These are phyloP conservation scores for Gossypium thurberi DNA, from an alignment of 345 rosid genomes.

Conservation along the genomic window DNA sequence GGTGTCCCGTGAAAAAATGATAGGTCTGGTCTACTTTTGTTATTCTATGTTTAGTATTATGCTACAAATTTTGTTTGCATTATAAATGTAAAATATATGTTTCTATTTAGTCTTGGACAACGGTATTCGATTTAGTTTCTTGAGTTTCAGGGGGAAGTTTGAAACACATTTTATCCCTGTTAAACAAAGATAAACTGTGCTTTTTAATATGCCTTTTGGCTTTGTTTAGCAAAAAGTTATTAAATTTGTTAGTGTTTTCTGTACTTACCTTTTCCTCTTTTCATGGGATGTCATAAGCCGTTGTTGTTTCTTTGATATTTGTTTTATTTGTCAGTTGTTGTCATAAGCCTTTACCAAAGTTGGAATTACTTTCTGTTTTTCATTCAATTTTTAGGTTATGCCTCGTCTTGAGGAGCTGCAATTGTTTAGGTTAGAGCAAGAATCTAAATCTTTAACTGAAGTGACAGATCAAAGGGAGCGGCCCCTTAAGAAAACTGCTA, in stretches of 20 bases:
- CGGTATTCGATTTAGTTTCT: neutral
- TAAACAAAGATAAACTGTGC: neutral
- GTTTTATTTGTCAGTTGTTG: too few species aligned
- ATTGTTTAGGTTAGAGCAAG: constrained; percentile 53
- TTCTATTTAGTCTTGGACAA: neutral
- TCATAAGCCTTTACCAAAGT: neutral
- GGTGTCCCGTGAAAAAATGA: neutral
- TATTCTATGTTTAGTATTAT: neutral
- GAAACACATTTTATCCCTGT: neutral
- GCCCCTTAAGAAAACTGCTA: constrained; percentile 30
- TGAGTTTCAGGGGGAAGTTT: neutral
- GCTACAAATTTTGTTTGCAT: neutral
- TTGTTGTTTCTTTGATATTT: too few species aligned
- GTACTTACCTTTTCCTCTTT: too few species aligned
- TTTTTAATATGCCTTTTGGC: neutral
- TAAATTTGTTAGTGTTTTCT: too few species aligned
- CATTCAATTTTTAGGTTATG: constrained; percentile 40
- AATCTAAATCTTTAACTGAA: constrained; percentile 30
- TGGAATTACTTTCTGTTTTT: neutral
- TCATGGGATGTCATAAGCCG: too few species aligned
- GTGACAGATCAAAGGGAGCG: constrained; percentile 37
- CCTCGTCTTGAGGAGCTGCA: constrained; percentile 86
- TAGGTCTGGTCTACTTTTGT: neutral
- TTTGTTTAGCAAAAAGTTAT: too few species aligned
- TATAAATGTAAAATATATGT: neutral